phyloP scores from a whole-genome alignment of 1,284 basidiomycete genomes.

The Ustilago trichophora region DNA sequence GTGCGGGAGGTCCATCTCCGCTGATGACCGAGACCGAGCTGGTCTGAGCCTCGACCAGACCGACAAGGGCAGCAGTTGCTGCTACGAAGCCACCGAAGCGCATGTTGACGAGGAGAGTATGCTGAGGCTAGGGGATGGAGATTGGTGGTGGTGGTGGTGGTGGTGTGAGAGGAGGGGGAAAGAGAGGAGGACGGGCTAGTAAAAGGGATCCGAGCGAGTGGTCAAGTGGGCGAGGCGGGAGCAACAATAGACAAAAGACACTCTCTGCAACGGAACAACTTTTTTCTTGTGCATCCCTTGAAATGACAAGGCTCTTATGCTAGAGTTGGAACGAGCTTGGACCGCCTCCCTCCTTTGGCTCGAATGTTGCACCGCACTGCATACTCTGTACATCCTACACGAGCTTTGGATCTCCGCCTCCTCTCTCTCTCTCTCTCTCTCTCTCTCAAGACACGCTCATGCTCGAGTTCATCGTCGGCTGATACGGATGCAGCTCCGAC shows the following conservation, averaged over 20 bases:
- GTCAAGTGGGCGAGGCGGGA: no score
- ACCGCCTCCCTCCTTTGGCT: background rate
- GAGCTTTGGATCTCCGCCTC: background rate
- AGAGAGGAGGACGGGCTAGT: no score
- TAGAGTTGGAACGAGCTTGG: background rate
- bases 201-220: no score
- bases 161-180: background rate
- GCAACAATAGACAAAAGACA: no score
- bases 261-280: no score
- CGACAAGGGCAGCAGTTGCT: slow-evolving; percentile 13
- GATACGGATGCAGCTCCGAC: background rate
- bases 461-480: no score
- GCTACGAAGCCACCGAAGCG: slow-evolving; percentile 15
- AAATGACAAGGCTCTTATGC: no score
- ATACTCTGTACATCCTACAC: no score
- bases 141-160: background rate
- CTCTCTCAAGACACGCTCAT: no score
- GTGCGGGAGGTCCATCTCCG: slow-evolving; percentile 37
- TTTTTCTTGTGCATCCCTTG: no score
- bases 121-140: background rate
- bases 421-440: no score
- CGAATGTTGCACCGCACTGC: background rate
- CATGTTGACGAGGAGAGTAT: slow-evolving; percentile 8
- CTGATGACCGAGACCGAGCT: slow-evolving; percentile 18
- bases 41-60: slow-evolving; percentile 26